These are phyloP conservation scores for Crithidia brevicula DNA, from an alignment of 208 protist species.

Conservation along the genomic window DNA sequence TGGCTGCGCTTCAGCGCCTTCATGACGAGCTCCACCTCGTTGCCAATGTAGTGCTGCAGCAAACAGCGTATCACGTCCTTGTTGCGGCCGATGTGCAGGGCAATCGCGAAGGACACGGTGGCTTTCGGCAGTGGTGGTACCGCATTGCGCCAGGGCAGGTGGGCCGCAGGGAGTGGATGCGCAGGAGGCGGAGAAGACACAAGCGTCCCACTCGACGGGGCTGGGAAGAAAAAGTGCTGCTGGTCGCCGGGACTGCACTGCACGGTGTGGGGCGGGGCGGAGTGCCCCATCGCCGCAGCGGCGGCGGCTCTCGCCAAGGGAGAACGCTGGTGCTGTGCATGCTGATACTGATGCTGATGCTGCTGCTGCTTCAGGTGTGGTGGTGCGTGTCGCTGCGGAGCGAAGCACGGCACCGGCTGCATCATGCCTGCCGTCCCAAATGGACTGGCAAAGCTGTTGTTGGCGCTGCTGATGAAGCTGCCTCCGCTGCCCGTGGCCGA, in stretches of 20 bases:
- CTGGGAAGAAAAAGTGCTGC: neutral
- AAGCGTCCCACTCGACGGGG: neutral
- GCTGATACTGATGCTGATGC: neutral
- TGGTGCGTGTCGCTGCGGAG: neutral
- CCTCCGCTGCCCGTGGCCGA: conserved; percentile 7
- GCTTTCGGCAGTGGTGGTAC: conserved; percentile 25
- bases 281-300: neutral
- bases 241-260: neutral
- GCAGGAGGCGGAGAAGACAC: neutral
- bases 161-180: neutral
- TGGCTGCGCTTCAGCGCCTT: neutral
- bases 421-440: conserved; percentile 8
- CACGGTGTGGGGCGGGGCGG: neutral
- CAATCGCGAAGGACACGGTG: conserved; percentile 17
- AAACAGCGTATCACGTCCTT: neutral
- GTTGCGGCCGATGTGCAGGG: conserved; percentile 17
- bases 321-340: neutral
- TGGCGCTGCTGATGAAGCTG: conserved; percentile 10
- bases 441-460: conserved; percentile 12
- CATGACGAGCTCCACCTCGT: conserved; percentile 2
- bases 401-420: conserved; percentile 5
- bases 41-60: conserved; percentile 7
- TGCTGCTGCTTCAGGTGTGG: neutral
- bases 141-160: conserved; percentile 17
- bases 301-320: neutral